phyloP scores from a whole-genome alignment of 495 filamentous ascomycete species.

The Talaromyces ruber region DNA sequence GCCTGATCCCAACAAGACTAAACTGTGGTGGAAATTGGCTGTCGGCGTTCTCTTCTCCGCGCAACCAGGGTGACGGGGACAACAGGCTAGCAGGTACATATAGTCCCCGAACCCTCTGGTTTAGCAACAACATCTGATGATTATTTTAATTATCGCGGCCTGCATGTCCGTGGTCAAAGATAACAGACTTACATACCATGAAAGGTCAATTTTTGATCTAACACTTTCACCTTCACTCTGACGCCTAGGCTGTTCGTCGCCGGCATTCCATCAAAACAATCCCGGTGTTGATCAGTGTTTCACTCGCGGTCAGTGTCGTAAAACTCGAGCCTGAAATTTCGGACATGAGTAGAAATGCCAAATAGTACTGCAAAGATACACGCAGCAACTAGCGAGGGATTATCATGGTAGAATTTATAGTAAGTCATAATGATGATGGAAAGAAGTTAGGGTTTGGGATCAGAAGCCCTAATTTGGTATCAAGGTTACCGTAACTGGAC shows the following conservation, averaged over 20 bases:
- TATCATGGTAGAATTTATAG: too few species aligned
- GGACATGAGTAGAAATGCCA: constrained; percentile 4
- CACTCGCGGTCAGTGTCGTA: constrained; percentile 16
- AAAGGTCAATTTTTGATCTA: neutral
- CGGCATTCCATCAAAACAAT: constrained; percentile 1
- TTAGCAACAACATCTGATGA: neutral
- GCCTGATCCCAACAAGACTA: too few species aligned
- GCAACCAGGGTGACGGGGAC: too few species aligned
- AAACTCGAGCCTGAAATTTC: constrained; percentile 30
- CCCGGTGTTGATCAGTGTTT: neutral
- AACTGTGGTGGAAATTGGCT: too few species aligned
- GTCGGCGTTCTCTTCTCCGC: too few species aligned
- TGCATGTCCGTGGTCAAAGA: neutral
- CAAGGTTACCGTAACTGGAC: too few species aligned
- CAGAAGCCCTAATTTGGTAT: too few species aligned
- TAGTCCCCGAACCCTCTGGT: neutral
- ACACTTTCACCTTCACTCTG: neutral
- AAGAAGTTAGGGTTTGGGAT: too few species aligned
- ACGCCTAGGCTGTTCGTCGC: neutral
- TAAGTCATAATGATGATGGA: too few species aligned
- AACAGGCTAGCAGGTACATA: too few species aligned
- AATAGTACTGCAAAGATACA: too few species aligned
- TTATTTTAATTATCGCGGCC: neutral
- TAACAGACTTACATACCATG: neutral
- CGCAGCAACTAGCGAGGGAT: too few species aligned